These are phyloP conservation scores for Trifolium pratense DNA, from an alignment of 306 rosid species.

Conservation along the genomic window DNA sequence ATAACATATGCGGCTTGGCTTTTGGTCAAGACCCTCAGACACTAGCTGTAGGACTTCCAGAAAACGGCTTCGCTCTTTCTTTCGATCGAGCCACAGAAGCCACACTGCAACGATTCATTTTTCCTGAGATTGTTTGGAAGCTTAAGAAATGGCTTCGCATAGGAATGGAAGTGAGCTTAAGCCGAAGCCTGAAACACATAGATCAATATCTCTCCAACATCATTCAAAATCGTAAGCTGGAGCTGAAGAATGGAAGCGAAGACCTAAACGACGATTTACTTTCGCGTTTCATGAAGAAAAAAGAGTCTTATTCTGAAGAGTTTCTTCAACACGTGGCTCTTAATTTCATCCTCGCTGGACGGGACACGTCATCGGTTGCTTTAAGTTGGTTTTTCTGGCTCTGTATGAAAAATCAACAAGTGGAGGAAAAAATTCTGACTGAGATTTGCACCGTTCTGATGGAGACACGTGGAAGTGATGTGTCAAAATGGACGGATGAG, in stretches of 20 bases:
- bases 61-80: slow-evolving; percentile 44
- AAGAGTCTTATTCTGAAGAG: slow-evolving; percentile 63
- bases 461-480: slow-evolving; percentile 71
- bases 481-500: slow-evolving; percentile 59
- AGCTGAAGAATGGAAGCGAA: slow-evolving; percentile 45
- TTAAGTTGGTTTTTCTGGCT: slow-evolving; percentile 91
- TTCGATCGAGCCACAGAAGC: slow-evolving; percentile 59
- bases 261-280: slow-evolving; percentile 68
- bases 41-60: slow-evolving; percentile 49
- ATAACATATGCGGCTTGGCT: slow-evolving; percentile 89
- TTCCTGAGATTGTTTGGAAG: slow-evolving; percentile 50
- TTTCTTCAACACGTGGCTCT: slow-evolving; percentile 87
- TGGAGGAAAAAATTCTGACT: slow-evolving; percentile 66
- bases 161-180: slow-evolving; percentile 67
- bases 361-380: slow-evolving; percentile 88
- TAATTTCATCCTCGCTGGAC: slow-evolving; percentile 94
- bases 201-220: slow-evolving; percentile 58
- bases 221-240: slow-evolving; percentile 67
- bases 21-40: slow-evolving; percentile 86
- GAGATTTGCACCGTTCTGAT: slow-evolving; percentile 70
- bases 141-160: slow-evolving; percentile 49
- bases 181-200: slow-evolving; percentile 56
- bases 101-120: slow-evolving; percentile 49
- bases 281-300: slow-evolving; percentile 87
- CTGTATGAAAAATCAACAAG: slow-evolving; percentile 54